Percentiles rank a stretch among this genome's conserved stretches.
phyloP scores from a whole-genome alignment of 306 rosid genomes.

The Prunus campanulata region DNA sequence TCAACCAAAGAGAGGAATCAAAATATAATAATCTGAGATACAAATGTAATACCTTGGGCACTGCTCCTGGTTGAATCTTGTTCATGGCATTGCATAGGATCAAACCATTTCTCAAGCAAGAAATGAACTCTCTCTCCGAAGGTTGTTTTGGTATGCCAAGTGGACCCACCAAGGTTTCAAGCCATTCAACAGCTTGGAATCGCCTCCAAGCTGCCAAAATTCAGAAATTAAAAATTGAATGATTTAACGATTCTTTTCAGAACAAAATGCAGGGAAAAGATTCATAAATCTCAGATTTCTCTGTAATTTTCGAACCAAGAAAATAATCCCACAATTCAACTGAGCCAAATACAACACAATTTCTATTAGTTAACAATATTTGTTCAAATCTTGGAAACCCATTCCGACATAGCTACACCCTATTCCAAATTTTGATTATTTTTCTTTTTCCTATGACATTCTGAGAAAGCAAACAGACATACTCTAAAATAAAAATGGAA shows the following conservation, averaged over 20 bases:
- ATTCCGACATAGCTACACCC: neutral
- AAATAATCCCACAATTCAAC: constrained; percentile 3
- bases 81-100: constrained; percentile 81
- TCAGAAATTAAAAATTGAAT: neutral
- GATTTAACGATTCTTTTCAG: neutral
- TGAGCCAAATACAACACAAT: neutral
- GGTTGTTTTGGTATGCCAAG: constrained; percentile 67
- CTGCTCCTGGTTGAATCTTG: constrained; percentile 88
- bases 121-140: constrained; percentile 77
- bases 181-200: constrained; percentile 84
- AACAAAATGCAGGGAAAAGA: neutral
- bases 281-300: too few species aligned
- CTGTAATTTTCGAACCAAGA: constrained; percentile 7
- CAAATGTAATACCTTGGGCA: constrained; percentile 60
- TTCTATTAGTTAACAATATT: neutral
- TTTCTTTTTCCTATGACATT: neutral
- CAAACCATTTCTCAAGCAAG: constrained; percentile 87
- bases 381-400: neutral
- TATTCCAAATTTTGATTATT: neutral
- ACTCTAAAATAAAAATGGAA: neutral
- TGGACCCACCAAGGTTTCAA: constrained; percentile 71
- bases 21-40: neutral
- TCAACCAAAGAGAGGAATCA: neutral
- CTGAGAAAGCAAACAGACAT: neutral
- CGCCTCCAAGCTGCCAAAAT: constrained; percentile 76